Base-by-base conservation (phyloP, 495 filamentous ascomycete genomes). In the Aspergillus taichungensis region DNA sequence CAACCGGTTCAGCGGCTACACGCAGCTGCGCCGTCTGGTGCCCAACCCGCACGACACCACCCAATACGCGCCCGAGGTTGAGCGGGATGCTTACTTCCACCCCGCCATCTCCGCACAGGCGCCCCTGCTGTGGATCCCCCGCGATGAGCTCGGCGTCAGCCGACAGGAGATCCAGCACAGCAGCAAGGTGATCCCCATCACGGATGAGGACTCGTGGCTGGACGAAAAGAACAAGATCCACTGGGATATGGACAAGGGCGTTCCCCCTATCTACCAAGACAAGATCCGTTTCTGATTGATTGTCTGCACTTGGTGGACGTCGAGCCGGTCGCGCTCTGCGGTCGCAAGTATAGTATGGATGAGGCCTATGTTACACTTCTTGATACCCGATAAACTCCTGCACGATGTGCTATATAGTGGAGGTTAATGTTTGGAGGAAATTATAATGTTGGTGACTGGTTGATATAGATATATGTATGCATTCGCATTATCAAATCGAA, bases 61-160 rank as follows among this genome's bases (percentile, higher is more conserved):
- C 8, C 39, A 65, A 9, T 94, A 94, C 52, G 36, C 75, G 0
- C 69, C 73, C 0, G 77, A 83, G 35, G 62, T 76, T 4, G 80
- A 80, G 60, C 61, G 65, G 1, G 73, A 88, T 43, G 89, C 87
- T 1, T 95, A 95, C 67, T 73, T 75, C 63, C 80, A 91, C 42
- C 89, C 90, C 3, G 70, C 79, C 6, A 76, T 94, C 46, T 77
- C 54, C 8, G 71, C 79, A 8, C 58, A 67, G 45, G 72, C 80
- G 1, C 85, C 87, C 14, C 63, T 90, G 33, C 71, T 96, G 27
- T 95, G 90, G 90, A 82, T 96, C 45, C 86, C 88, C 6, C 72
- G 74, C 39, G 90, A 96, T 55, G 63, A 73, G 1, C 69, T 82
- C 45, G 90, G 90, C 39, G 73, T 95, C 34, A 85, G 79, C 34